These are phyloP conservation scores for Aspergillus versicolor DNA, from an alignment of 2,329 filamentous ascomycete genomes.

Conservation along the genomic window DNA sequence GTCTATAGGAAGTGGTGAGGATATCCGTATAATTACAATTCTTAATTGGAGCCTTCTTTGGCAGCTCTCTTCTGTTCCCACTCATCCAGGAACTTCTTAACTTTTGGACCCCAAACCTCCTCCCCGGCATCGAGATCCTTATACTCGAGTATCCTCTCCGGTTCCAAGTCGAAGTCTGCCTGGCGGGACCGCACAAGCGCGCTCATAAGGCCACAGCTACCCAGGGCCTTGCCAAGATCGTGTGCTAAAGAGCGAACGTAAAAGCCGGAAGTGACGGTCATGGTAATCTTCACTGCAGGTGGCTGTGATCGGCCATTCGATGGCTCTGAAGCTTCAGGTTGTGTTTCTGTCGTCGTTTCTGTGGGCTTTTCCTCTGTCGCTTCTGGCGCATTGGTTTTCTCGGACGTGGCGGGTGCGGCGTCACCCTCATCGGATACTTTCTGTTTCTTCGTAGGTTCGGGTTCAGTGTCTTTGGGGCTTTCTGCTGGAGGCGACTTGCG, in stretches of 20 bases:
- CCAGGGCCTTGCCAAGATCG: conserved; percentile 80
- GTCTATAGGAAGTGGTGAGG: neutral
- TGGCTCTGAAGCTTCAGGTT: conserved; percentile 1
- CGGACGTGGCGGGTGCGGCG: conserved; percentile 18
- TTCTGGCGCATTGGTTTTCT: conserved; percentile 13
- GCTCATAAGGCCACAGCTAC: conserved; percentile 82
- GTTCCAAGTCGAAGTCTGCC: conserved; percentile 71
- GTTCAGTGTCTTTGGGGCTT: conserved; percentile 18
- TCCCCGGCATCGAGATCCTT: conserved; percentile 74
- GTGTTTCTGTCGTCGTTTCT: neutral
- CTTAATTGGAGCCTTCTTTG: conserved; percentile 14
- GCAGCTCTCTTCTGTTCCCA: conserved; percentile 47
- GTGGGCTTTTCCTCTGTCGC: neutral
- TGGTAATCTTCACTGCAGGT: conserved; percentile 76
- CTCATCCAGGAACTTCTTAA: conserved; percentile 58
- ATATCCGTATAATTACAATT: neutral
- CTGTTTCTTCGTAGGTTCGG: conserved; percentile 27
- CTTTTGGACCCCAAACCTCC: conserved; percentile 75
- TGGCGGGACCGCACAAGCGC: conserved; percentile 78
- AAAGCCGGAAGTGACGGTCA: conserved; percentile 94
- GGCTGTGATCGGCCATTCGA: conserved; percentile 36
- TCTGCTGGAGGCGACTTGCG: conserved; percentile 34
- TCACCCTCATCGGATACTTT: conserved; percentile 30
- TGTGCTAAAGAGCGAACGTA: conserved; percentile 94
- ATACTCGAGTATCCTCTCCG: conserved; percentile 73